Evolutionary conservation across 2,329 filamentous ascomycete species (phyloP), one percentile per base, ranked within the genome.

Genomic region (Fusarium setosum): DNA sequence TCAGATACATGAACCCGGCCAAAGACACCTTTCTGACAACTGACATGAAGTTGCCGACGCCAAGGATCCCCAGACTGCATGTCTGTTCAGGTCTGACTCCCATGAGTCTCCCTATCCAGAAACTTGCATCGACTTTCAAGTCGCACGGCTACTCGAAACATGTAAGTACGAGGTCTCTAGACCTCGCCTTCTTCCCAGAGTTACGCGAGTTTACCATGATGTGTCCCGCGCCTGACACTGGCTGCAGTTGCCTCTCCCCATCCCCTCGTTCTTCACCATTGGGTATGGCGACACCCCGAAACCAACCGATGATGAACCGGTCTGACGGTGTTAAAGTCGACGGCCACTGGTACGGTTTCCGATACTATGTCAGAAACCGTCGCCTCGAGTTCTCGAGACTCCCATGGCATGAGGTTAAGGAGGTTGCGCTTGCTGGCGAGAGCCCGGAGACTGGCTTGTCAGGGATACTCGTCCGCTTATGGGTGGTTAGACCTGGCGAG

Each of bases 321-420:
- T n/a, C n/a, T n/a, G n/a, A n/a, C n/a, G n/a, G n/a, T n/a, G n/a
- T n/a, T n/a, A n/a, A n/a, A n/a, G n/a, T n/a, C 3, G 53, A 15
- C 20, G 53, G 53, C 13, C 34, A 59, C 3, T 70, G 57, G 59
- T 69, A 61, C 17, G 68, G 67, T 2, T 70, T 70, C 31, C 67
- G 62, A 10, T 68, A 66, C 48, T 45, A 56, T 24, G 51, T 44
- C 7, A 40, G 24, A 4, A 54, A 41, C 2, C 17, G 12, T 5
- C 29, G 31, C 3, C 41, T 70, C 3, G 52, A 65, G 26, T 67
- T 60, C 24, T 47, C 65, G 5, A 50, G 29, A 3, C 38, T 71
- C 5, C 31, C 44, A 3, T 54, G 37, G 24, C 5, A 31, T 9
- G 65, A 71, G 8, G 34, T 63, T 11, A n/a, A 40, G 24, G 48